Percentiles rank a stretch among this genome's conserved stretches.
Evolutionary conservation across 2,329 filamentous ascomycete species (phyloP).

Genomic region (Lasiodiplodia gonubiensis): DNA sequence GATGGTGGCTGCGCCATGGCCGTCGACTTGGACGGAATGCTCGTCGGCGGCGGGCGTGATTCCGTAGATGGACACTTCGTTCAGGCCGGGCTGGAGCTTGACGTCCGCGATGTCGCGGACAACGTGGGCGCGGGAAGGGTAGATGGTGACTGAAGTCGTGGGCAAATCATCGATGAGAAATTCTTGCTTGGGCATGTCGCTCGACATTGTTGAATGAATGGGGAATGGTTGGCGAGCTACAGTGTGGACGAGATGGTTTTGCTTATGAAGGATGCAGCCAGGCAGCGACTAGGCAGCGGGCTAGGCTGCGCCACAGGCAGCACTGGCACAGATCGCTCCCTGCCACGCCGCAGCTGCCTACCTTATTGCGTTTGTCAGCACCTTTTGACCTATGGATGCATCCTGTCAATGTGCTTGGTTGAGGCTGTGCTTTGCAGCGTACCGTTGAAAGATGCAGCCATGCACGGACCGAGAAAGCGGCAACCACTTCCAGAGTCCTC

Average conservation of each 20-base stretch:
- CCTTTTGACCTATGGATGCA: neutral
- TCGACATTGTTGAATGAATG: conserved; percentile 11
- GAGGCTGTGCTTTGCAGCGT: neutral
- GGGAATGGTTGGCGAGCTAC: neutral
- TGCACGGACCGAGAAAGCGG: neutral
- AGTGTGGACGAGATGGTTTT: neutral
- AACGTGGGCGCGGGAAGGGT: conserved; percentile 65
- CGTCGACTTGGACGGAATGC: conserved; percentile 65
- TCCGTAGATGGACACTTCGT: conserved; percentile 63
- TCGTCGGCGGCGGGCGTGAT: conserved; percentile 61
- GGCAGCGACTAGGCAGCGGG: conserved; percentile 3
- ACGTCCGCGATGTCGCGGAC: conserved; percentile 65
- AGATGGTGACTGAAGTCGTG: conserved; percentile 68
- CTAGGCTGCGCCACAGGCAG: conserved; percentile 22
- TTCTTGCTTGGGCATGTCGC: conserved; percentile 29
- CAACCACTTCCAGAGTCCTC: neutral
- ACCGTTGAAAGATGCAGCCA: neutral
- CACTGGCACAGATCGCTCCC: neutral
- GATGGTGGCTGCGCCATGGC: conserved; percentile 63
- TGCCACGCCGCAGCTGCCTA: conserved; percentile 4
- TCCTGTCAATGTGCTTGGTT: neutral
- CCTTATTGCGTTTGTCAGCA: neutral
- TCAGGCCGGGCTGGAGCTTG: conserved; percentile 59
- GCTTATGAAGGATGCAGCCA: conserved; percentile 15
- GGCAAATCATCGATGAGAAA: conserved; percentile 57